Evolutionary conservation across 129 eudicot genomes (phyloP).

Genomic region (Cynara cardunculus): DNA sequence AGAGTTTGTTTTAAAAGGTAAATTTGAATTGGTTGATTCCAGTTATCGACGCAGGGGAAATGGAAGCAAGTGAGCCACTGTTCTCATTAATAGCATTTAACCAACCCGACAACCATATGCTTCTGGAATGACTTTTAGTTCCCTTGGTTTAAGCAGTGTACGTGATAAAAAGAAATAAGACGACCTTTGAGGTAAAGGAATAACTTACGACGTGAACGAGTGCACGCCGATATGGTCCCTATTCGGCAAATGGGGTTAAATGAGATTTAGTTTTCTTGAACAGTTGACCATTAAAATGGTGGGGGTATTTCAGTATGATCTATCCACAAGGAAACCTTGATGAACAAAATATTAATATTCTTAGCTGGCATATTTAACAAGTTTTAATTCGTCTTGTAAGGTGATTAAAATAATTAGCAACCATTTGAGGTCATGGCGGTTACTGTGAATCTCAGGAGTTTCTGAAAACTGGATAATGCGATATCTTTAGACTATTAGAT

Average conservation of each 20-base stretch:
- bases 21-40: too few species aligned
- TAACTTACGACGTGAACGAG: neutral
- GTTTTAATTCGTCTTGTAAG: neutral
- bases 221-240: neutral
- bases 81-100: too few species aligned
- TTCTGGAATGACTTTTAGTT: too few species aligned
- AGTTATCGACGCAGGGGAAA: too few species aligned
- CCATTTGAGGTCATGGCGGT: neutral
- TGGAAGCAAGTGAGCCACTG: too few species aligned
- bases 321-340: neutral
- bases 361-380: neutral
- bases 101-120: too few species aligned
- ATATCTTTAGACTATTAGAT: too few species aligned
- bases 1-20: too few species aligned
- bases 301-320: neutral
- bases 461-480: neutral
- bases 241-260: neutral
- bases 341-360: neutral
- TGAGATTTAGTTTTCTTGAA: neutral
- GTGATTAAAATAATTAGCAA: too few species aligned
- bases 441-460: neutral
- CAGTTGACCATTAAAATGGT: neutral
- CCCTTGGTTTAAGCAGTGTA: too few species aligned
- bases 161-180: too few species aligned
- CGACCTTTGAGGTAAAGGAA: neutral